A percentile compares a stretch with the other conserved stretches of the same genome.
phyloP scores from a whole-genome alignment of 345 rosid genomes.

The Hibiscus syriacus region DNA sequence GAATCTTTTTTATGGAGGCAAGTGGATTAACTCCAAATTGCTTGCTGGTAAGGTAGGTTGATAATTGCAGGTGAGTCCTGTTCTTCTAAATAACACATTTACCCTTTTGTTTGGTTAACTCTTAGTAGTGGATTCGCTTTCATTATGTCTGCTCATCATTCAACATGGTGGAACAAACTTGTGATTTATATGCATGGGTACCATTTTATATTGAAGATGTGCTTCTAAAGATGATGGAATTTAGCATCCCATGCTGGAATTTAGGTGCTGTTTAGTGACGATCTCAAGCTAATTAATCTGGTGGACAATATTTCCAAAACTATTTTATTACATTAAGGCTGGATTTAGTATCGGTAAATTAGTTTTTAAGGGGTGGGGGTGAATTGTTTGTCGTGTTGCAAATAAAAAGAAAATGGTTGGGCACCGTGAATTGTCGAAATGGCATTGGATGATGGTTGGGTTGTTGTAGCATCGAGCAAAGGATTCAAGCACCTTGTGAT shows the following conservation, averaged over 20 bases:
- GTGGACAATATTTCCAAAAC: neutral
- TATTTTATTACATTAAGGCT: neutral
- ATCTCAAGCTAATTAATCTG: neutral
- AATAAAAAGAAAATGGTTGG: neutral
- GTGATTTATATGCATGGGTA: neutral
- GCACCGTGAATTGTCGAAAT: neutral
- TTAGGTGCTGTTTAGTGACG: neutral
- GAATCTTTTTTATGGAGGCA: conserved; percentile 67
- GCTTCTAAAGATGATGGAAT: neutral
- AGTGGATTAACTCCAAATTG: conserved; percentile 58
- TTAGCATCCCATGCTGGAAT: neutral
- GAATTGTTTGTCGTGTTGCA: too few relatives aligned
- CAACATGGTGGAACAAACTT: neutral
- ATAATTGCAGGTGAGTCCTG: conserved; percentile 70
- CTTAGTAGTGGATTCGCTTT: neutral
- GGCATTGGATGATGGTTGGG: neutral
- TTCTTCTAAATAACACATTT: conserved; percentile 26
- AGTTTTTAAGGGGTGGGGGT: neutral
- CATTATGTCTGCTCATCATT: neutral
- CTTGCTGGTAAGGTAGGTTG: conserved; percentile 77
- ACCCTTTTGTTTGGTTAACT: neutral
- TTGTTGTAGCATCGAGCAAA: too few relatives aligned
- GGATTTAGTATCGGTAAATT: neutral
- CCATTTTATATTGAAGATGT: neutral
- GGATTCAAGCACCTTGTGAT: neutral